Evolutionary conservation across 805 yeast genomes (phyloP).

Genomic region (Lipomyces spencermartinsiae): DNA sequence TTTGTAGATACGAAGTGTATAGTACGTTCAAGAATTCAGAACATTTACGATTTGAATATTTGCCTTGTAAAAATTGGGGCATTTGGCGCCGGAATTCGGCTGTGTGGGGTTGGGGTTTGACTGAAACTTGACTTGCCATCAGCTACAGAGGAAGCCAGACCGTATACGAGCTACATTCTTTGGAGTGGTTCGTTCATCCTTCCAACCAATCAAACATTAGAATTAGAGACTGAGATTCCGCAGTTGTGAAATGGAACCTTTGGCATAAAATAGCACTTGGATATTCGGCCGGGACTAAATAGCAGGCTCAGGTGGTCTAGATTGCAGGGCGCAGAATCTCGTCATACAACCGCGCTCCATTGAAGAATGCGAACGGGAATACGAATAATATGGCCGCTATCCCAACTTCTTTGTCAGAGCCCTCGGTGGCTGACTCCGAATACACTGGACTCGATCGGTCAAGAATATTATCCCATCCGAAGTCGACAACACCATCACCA

Average conservation of each 20-base stretch:
- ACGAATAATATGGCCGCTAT: constrained; percentile 10
- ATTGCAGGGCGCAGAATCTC: neutral
- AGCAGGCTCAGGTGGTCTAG: neutral
- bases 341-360: neutral
- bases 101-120: neutral
- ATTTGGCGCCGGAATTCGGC: neutral
- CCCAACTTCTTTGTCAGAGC: constrained; percentile 3
- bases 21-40: neutral
- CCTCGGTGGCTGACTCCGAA: neutral
- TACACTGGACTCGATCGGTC: constrained; percentile 5
- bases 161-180: neutral
- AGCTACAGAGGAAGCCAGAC: neutral
- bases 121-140: neutral
- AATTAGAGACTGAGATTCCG: neutral
- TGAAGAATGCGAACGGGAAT: constrained; percentile 5
- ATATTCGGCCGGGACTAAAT: neutral
- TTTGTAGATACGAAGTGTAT: neutral
- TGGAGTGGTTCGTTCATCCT: neutral
- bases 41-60: neutral
- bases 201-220: neutral
- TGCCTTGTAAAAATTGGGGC: neutral
- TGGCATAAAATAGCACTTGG: neutral
- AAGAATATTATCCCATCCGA: neutral
- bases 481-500: constrained; percentile 5
- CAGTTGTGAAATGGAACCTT: neutral